Base-by-base conservation (phyloP, 768 basidiomycete species). In the Tremella mesenterica region DNA sequence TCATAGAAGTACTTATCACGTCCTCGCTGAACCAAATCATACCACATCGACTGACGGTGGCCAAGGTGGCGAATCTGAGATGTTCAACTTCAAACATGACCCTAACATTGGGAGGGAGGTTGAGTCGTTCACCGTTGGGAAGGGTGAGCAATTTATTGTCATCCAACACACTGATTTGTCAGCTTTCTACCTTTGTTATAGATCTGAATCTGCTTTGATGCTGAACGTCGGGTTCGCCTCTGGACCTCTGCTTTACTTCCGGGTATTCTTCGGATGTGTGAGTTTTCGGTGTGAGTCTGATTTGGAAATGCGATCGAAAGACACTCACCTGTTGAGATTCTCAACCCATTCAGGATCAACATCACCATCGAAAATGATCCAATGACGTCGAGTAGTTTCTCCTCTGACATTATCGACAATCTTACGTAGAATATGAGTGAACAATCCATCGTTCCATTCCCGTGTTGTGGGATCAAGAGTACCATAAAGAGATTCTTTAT, bases 11-110 rank as follows among this genome's bases (percentile, higher is more conserved):
- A 59, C 88, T 85, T 25, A 99, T 83, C 44, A 95, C 83, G 59
- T 96, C 91, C 54, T 96, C 91, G 70, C 91, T 96, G 77, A 99
- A 99, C 95, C 95, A 99, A 64, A 99, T 93, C 95, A 99, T 99
- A 71, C 95, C 95, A 68, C 95, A 99, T 52, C 95, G 92, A 81
- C 90, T 95, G 78, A 99, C 95, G 25, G 95, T 99, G 14, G 95
- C 95, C 50, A 86, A 83, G 3, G 95, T 99, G 0, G 95, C 95
- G 72, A 93, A 99, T 65, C 84, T 86, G 61, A 99, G 81, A 72
- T 95, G 90, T 71, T 97, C 95, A 52, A 97, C 95, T 72, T 99
- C 95, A 71, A 99, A 97, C 90, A 99, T 93, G 73, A 99, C 92
- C 50, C 95, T 85, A 21, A 99, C 91, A 67, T 97, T 97, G 2